phyloP scores from a whole-genome alignment of 805 yeast genomes.

The Candida montana region DNA sequence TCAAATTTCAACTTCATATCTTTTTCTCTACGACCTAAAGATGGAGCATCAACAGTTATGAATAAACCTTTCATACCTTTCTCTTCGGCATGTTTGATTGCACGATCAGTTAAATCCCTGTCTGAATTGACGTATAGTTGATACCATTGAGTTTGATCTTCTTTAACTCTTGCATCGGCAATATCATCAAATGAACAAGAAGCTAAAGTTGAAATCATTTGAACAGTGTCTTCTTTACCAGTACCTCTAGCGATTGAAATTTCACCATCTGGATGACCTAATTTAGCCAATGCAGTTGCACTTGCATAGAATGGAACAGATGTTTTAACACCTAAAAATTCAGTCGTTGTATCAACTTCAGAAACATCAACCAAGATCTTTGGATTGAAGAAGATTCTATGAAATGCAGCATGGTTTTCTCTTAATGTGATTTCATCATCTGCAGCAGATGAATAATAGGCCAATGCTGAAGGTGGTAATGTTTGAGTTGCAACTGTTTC shows the following conservation, averaged over 20 bases:
- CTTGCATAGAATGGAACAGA: constrained; percentile 81
- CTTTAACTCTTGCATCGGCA: constrained; percentile 56
- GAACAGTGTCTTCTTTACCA: constrained; percentile 62
- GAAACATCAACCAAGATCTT: constrained; percentile 74
- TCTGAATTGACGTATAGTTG: constrained; percentile 82
- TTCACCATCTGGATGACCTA: constrained; percentile 94
- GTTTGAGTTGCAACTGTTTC: constrained; percentile 81
- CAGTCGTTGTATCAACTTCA: constrained; percentile 63
- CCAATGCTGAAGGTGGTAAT: constrained; percentile 80
- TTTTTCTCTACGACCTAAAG: constrained; percentile 85
- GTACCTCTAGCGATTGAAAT: constrained; percentile 81
- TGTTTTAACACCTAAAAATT: constrained; percentile 66
- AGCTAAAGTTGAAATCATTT: constrained; percentile 91
- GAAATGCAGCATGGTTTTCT: constrained; percentile 88
- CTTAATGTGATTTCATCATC: constrained; percentile 90
- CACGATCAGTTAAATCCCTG: constrained; percentile 52
- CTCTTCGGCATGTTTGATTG: constrained; percentile 66
- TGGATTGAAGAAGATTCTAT: constrained; percentile 84
- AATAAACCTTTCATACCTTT: constrained; percentile 78
- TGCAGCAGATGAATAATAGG: constrained; percentile 85
- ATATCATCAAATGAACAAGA: constrained; percentile 87
- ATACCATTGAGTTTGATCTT: constrained; percentile 77
- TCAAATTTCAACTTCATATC: constrained; percentile 65
- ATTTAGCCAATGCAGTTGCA: constrained; percentile 88
- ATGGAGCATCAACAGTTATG: constrained; percentile 91